A percentile compares a stretch with the other conserved stretches of the same genome.
phyloP scores from a whole-genome alignment of 768 basidiomycete genomes.

The Lactarius indigo region DNA sequence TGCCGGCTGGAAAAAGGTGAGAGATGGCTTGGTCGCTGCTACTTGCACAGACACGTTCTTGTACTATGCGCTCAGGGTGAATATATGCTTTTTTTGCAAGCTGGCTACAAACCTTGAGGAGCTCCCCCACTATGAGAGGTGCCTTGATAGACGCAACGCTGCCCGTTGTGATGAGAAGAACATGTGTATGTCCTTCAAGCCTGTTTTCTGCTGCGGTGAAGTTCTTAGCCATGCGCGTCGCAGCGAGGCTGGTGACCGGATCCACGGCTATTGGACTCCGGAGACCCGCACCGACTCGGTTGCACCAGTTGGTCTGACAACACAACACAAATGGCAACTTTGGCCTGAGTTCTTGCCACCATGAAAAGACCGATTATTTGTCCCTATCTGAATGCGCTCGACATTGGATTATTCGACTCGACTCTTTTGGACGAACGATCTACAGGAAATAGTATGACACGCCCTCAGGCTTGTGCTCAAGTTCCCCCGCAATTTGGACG shows the following conservation, averaged over 20 bases:
- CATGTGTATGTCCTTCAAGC: slow-evolving; percentile 48
- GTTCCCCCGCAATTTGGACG: slow-evolving; percentile 53
- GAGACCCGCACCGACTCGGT: no score
- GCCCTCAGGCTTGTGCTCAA: slow-evolving; percentile 45
- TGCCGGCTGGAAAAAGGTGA: slow-evolving; percentile 67
- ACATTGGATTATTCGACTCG: slow-evolving; percentile 56
- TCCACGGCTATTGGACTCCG: no score
- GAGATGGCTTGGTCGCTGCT: slow-evolving; percentile 71
- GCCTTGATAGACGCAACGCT: slow-evolving; percentile 94
- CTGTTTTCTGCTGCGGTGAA: slow-evolving; percentile 30
- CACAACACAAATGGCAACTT: no score
- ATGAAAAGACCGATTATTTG: neutral
- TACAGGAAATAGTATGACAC: slow-evolving; percentile 29
- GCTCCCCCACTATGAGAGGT: slow-evolving; percentile 79
- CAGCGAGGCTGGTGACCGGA: no score
- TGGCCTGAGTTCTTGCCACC: no score
- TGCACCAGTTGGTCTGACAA: no score
- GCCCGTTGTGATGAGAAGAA: slow-evolving; percentile 86
- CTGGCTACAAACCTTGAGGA: slow-evolving; percentile 55
- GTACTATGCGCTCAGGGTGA: slow-evolving; percentile 46
- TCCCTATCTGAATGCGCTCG: slow-evolving; percentile 42
- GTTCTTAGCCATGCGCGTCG: slow-evolving; percentile 1
- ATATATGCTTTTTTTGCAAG: neutral
- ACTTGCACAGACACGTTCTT: slow-evolving; percentile 75
- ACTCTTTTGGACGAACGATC: slow-evolving; percentile 38